Evolutionary conservation across 1,284 basidiomycete species (phyloP).

Genomic region (Moniliella sp.): DNA sequence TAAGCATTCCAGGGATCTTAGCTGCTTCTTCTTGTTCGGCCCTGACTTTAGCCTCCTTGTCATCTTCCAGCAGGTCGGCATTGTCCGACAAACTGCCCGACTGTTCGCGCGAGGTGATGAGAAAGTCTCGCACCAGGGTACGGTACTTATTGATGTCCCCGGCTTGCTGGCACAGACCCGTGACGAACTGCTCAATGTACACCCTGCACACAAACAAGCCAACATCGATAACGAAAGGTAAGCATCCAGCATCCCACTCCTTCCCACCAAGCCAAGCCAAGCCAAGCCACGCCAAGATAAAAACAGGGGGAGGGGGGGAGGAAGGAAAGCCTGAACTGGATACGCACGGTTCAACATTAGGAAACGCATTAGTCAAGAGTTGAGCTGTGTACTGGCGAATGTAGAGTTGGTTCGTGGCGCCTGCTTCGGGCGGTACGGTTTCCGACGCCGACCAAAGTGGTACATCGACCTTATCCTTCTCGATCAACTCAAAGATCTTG

Average conservation of each 20-base stretch:
- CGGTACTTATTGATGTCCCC: constrained; percentile 58
- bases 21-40: constrained; percentile 64
- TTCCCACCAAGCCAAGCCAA: no score
- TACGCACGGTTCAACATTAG: constrained; percentile 49
- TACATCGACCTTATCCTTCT: constrained; percentile 56
- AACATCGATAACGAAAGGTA: no score
- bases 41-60: constrained; percentile 68
- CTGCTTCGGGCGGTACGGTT: constrained; percentile 51
- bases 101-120: constrained; percentile 41
- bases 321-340: neutral
- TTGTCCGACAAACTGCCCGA: constrained; percentile 42
- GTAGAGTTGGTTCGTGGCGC: constrained; percentile 59
- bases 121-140: constrained; percentile 57
- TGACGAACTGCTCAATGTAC: constrained; percentile 38
- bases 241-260: no score
- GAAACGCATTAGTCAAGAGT: constrained; percentile 65
- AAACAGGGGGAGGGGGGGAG: no score
- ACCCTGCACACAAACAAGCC: constrained; percentile 18
- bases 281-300: no score
- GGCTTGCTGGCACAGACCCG: constrained; percentile 61
- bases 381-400: constrained; percentile 71
- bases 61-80: constrained; percentile 70
- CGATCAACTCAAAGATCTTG: constrained; percentile 77
- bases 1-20: constrained; percentile 93
- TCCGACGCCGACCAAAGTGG: constrained; percentile 56